phyloP scores from a whole-genome alignment of 202 grass and related monocot species.

The Sporobolus alterniflorus region DNA sequence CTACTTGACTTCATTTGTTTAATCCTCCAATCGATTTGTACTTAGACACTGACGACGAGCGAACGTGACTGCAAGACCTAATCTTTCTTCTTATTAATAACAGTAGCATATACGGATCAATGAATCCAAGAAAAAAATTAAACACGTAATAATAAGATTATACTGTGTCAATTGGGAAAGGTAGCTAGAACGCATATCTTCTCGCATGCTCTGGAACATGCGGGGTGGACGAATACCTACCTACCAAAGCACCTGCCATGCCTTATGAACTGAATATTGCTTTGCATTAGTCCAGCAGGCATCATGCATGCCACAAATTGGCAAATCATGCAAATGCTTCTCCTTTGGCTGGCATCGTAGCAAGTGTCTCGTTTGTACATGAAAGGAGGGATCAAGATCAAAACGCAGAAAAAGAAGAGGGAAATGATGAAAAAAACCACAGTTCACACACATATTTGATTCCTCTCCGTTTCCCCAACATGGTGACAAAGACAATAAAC shows the following conservation, averaged over 20 bases:
- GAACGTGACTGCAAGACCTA: background rate
- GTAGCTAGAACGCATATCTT: background rate
- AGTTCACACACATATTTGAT: background rate
- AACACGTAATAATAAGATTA: too few species aligned
- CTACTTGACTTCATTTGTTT: slow-evolving; percentile 25
- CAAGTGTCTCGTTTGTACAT: slow-evolving; percentile 27
- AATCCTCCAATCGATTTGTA: background rate
- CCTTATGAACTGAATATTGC: background rate
- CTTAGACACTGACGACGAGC: background rate
- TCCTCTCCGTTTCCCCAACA: background rate
- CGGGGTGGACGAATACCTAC: background rate
- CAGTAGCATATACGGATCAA: background rate
- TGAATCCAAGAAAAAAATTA: background rate
- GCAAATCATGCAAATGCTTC: too few species aligned
- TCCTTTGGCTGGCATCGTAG: background rate
- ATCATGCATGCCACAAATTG: background rate
- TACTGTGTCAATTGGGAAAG: background rate
- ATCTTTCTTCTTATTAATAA: background rate
- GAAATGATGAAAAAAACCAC: background rate
- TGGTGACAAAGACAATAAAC: slow-evolving; percentile 21
- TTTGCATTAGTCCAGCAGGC: background rate
- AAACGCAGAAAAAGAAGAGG: background rate
- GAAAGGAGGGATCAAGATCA: slow-evolving; percentile 33
- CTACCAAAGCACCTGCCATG: background rate
- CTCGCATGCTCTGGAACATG: background rate